Percentiles rank a stretch among this genome's conserved stretches.
Conservation (phyloP, 2,329 filamentous ascomycete genomes). For the Aureobasidium sp. region DNA sequence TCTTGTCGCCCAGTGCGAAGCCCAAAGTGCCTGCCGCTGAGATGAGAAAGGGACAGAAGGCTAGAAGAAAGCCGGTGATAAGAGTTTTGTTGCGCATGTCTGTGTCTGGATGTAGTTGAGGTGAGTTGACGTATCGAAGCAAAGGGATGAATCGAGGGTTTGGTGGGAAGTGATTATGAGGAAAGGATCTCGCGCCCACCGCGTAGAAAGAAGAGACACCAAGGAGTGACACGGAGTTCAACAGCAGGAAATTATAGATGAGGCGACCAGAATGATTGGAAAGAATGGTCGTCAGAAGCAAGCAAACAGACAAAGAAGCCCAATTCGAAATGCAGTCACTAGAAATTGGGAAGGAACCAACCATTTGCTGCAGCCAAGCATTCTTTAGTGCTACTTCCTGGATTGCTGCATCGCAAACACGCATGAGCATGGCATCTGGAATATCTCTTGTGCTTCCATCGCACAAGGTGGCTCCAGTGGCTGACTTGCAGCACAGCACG, state of each 20-base stretch:
- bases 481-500: background rate
- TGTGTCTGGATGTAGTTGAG: background rate
- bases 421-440: background rate
- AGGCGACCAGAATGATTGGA: background rate
- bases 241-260: background rate
- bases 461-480: background rate
- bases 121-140: background rate
- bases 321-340: background rate
- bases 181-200: background rate
- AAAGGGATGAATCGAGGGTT: background rate
- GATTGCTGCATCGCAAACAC: slow-evolving; percentile 6
- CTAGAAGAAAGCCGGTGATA: slow-evolving; percentile 20
- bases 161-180: background rate
- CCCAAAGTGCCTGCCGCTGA: slow-evolving; percentile 45
- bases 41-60: slow-evolving; percentile 19
- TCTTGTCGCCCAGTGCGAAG: slow-evolving; percentile 59
- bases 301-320: slow-evolving; percentile 3
- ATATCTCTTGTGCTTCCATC: background rate
- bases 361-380: background rate
- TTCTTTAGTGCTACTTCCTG: slow-evolving; percentile 2
- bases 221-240: background rate
- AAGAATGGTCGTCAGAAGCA: background rate
- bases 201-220: background rate
- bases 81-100: slow-evolving; percentile 20
- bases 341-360: background rate